Percentiles rank a stretch among this genome's conserved stretches.
These are phyloP conservation scores for Cyberlindnera mycetangii DNA, from an alignment of 805 yeast species.

Conservation along the genomic window DNA sequence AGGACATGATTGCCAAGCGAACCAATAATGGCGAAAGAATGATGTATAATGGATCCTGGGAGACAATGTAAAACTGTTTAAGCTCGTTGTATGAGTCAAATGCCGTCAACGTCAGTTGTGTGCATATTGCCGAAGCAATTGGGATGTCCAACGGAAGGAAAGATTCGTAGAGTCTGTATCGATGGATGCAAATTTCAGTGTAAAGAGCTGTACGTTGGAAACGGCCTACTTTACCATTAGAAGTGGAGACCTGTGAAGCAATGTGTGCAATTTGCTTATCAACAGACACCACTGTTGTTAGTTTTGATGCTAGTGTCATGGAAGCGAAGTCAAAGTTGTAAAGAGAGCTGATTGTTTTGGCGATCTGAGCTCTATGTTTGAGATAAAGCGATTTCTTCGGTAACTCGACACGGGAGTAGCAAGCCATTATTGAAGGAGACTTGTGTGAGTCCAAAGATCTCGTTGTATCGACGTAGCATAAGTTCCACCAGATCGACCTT, in stretches of 20 bases:
- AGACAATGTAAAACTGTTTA: conserved; percentile 12
- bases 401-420: conserved; percentile 9
- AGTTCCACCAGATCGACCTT: conserved; percentile 15
- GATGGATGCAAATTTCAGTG: conserved; percentile 8
- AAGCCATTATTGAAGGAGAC: conserved; percentile 10
- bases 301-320: conserved; percentile 3
- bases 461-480: conserved; percentile 13
- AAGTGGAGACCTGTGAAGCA: neutral
- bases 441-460: conserved; percentile 11
- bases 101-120: neutral
- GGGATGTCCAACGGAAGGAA: conserved; percentile 10
- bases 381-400: conserved; percentile 9
- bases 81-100: conserved; percentile 10
- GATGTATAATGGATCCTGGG: conserved; percentile 18
- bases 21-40: conserved; percentile 10
- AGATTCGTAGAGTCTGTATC: conserved; percentile 26
- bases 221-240: conserved; percentile 5
- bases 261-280: conserved; percentile 3
- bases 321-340: conserved; percentile 7
- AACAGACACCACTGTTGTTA: conserved; percentile 2
- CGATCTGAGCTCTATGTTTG: conserved; percentile 5
- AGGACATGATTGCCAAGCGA: conserved; percentile 5
- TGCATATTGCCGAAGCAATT: conserved; percentile 7
- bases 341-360: conserved; percentile 3
- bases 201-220: conserved; percentile 11